Conservation (phyloP, 192 early-diverging fungal species). For the Rhizoclosmatium sp. region DNA sequence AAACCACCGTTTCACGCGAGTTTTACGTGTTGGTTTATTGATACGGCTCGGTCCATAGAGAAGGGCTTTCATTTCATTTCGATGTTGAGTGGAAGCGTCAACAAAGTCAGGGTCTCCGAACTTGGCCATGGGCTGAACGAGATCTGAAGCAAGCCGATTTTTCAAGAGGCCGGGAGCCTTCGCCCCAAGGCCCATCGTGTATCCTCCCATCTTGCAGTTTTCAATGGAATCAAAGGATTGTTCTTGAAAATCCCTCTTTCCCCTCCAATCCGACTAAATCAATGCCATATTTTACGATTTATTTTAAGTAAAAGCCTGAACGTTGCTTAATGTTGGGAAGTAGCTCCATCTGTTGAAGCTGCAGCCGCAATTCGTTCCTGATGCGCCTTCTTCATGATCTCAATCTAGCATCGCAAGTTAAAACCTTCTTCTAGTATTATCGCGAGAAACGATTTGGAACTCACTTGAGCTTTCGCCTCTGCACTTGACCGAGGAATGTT, state of each 20-base stretch:
- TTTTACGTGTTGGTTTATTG: conserved; percentile 2
- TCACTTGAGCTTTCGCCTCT: conserved; percentile 5
- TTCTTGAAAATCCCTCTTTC: neutral
- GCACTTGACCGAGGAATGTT: conserved; percentile 8
- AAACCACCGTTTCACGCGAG: neutral
- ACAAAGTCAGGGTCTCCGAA: conserved; percentile 10
- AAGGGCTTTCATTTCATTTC: conserved; percentile 8
- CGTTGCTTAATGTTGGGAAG: too few relatives aligned
- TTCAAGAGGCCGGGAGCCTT: conserved; percentile 28
- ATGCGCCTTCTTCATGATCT: conserved; percentile 14
- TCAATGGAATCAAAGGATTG: neutral
- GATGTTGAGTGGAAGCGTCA: conserved; percentile 1
- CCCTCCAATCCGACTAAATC: neutral
- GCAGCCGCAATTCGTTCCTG: conserved; percentile 26
- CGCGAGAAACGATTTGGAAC: neutral
- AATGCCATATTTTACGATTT: neutral
- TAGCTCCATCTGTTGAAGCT: neutral
- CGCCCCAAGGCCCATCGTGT: conserved; percentile 28
- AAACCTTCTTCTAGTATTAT: neutral
- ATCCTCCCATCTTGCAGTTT: conserved; percentile 23
- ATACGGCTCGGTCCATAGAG: conserved; percentile 6
- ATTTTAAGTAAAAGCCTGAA: too few relatives aligned
- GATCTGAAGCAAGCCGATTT: conserved; percentile 7
- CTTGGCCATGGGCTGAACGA: neutral
- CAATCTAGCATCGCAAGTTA: conserved; percentile 9